These are phyloP conservation scores for Colletotrichum coccodes DNA, from an alignment of 2,329 filamentous ascomycete species.

Conservation along the genomic window DNA sequence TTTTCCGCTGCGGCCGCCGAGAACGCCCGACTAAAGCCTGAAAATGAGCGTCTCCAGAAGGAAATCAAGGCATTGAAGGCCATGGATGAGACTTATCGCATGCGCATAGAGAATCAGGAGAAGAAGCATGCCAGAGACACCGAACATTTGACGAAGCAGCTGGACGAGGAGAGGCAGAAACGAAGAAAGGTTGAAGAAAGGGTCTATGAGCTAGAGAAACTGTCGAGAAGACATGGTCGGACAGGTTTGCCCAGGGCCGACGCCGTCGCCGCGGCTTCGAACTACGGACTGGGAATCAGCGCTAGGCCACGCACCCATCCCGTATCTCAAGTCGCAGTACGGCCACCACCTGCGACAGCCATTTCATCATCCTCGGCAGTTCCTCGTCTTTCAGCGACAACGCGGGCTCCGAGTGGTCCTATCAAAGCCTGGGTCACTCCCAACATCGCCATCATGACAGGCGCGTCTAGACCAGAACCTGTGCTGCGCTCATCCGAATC, in stretches of 20 bases:
- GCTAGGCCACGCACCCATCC: conserved; percentile 12
- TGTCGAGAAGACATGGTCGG: background rate
- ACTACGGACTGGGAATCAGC: background rate
- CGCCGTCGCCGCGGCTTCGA: background rate
- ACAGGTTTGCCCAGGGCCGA: conserved; percentile 30
- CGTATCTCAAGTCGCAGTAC: background rate
- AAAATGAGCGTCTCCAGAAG: conserved; percentile 45
- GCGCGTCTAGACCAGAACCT: conserved; percentile 33
- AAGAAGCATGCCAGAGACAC: conserved; percentile 45
- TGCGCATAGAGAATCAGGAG: conserved; percentile 48
- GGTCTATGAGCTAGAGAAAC: conserved; percentile 36
- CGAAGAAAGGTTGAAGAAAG: conserved; percentile 43
- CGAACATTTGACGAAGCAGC: conserved; percentile 44
- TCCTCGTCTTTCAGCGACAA: background rate
- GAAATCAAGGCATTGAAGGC: conserved; percentile 48
- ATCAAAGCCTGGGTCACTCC: conserved; percentile 10
- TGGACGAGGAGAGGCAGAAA: conserved; percentile 47
- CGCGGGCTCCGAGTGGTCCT: background rate
- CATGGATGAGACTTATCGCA: conserved; percentile 52
- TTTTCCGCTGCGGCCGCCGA: conserved; percentile 35
- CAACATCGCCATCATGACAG: conserved; percentile 16
- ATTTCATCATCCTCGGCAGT: background rate
- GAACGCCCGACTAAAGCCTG: conserved; percentile 40
- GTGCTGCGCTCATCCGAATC: conserved; percentile 34
- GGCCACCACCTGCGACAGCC: background rate